Evolutionary conservation across 495 filamentous ascomycete genomes (phyloP).

Genomic region (Aspergillus biplanus): DNA sequence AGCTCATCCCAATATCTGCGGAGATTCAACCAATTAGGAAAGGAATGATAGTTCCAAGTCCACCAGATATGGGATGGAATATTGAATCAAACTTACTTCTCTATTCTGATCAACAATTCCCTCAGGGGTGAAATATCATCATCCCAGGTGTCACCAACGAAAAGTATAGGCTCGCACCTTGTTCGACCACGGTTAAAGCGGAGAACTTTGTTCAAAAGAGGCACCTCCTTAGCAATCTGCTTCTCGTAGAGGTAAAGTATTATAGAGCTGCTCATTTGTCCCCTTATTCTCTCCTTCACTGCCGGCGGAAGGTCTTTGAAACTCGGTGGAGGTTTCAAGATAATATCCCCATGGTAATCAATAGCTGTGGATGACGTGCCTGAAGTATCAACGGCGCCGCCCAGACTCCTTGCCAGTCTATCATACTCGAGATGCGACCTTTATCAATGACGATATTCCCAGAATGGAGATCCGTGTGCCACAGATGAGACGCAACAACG

Average conservation of each 20-base stretch:
- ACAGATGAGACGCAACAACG: constrained; percentile 30
- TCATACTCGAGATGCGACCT: constrained; percentile 32
- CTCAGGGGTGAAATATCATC: constrained; percentile 33
- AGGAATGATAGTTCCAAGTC: not conserved
- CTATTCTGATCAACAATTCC: constrained; percentile 31
- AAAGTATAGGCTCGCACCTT: constrained; percentile 27
- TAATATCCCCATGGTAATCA: constrained; percentile 33
- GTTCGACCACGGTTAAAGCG: constrained; percentile 16
- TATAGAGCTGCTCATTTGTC: constrained; percentile 28
- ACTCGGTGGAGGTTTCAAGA: constrained; percentile 29
- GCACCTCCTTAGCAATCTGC: constrained; percentile 26
- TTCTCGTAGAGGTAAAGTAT: constrained; percentile 32
- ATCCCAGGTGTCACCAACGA: constrained; percentile 33
- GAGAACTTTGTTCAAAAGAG: constrained; percentile 23
- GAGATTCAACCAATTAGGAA: constrained; percentile 3
- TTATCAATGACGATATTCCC: constrained; percentile 41
- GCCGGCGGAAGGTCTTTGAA: constrained; percentile 29
- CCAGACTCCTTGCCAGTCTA: constrained; percentile 38
- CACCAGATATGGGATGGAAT: not conserved
- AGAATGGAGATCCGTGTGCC: constrained; percentile 41
- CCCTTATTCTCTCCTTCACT: constrained; percentile 24
- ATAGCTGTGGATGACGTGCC: constrained; percentile 30
- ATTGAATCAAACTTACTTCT: constrained; percentile 20
- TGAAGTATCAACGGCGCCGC: constrained; percentile 32
- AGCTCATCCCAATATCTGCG: constrained; percentile 31